Evolutionary conservation across 345 rosid genomes (phyloP).

Genomic region (Sapria himalayana): DNA sequence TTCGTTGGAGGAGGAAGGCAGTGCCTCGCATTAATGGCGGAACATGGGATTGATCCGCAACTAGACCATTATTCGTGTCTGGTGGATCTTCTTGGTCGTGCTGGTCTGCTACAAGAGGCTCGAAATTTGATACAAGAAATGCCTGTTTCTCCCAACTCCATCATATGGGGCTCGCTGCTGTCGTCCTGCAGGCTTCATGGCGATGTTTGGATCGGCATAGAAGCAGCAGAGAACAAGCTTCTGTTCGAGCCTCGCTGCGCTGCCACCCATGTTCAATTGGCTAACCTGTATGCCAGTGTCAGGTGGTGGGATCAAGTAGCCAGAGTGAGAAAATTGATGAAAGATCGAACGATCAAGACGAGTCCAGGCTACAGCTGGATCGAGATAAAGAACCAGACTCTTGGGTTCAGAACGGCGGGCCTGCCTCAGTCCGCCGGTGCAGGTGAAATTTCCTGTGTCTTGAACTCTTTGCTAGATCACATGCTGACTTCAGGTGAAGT

Average conservation of each 20-base stretch:
- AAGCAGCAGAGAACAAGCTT: conserved; percentile 65
- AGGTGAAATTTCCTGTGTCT: conserved; percentile 18
- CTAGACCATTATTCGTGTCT: conserved; percentile 65
- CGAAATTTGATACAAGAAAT: conserved; percentile 25
- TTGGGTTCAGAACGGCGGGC: conserved; percentile 58
- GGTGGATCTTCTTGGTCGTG: conserved; percentile 84
- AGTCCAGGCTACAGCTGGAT: conserved; percentile 78
- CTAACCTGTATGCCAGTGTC: conserved; percentile 54
- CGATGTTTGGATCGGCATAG: conserved; percentile 42
- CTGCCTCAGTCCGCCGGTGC: conserved; percentile 24
- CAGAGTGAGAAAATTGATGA: conserved; percentile 53
- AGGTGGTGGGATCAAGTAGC: conserved; percentile 54
- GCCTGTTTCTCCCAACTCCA: conserved; percentile 53
- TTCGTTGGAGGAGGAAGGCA: conserved; percentile 35
- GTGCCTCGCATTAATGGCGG: conserved; percentile 40
- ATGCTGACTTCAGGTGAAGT: conserved; percentile 19
- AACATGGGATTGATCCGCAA: conserved; percentile 30
- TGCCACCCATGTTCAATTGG: conserved; percentile 58
- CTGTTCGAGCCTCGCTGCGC: conserved; percentile 57
- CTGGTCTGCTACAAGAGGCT: conserved; percentile 61
- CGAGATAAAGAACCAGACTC: conserved; percentile 42
- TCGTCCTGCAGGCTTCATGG: conserved; percentile 70
- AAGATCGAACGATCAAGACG: conserved; percentile 49
- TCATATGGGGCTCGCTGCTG: conserved; percentile 73
- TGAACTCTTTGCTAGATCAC: conserved; percentile 30